Conservation (phyloP, 768 basidiomycete genomes). For the Amanita phalloides region DNA sequence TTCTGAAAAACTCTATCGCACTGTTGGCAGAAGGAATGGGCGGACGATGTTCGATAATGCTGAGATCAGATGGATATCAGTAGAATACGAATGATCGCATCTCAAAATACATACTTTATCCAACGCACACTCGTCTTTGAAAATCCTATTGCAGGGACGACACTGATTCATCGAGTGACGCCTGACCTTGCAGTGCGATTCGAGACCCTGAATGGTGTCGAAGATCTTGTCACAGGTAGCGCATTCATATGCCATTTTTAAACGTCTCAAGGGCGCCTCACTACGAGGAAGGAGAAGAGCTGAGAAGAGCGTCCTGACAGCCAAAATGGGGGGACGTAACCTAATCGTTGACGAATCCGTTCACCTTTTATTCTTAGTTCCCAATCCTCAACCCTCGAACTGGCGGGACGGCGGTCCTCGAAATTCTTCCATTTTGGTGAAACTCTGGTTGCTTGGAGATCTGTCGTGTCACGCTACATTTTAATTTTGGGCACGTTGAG, state of each 20-base stretch:
- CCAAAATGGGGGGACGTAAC: neutral
- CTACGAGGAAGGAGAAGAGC: neutral
- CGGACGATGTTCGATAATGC: neutral
- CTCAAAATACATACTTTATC: neutral
- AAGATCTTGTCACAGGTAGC: slow-evolving; percentile 1
- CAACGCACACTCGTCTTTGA: neutral
- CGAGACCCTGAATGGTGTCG: neutral
- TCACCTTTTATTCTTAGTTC: neutral
- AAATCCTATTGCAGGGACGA: neutral
- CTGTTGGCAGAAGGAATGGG: neutral
- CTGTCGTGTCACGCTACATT: neutral
- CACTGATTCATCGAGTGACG: neutral
- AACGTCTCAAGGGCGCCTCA: neutral
- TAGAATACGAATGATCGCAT: neutral
- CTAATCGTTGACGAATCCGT: neutral
- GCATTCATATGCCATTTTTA: slow-evolving; percentile 1
- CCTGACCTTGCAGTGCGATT: slow-evolving; percentile 1
- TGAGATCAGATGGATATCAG: neutral
- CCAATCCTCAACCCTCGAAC: neutral
- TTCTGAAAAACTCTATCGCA: neutral
- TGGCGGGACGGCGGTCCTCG: neutral
- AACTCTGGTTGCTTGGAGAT: neutral
- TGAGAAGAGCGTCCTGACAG: neutral
- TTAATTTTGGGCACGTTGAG: neutral
- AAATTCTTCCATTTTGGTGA: neutral